phyloP scores from a whole-genome alignment of 2,329 filamentous ascomycete genomes.

The Sclerotinia nivalis region DNA sequence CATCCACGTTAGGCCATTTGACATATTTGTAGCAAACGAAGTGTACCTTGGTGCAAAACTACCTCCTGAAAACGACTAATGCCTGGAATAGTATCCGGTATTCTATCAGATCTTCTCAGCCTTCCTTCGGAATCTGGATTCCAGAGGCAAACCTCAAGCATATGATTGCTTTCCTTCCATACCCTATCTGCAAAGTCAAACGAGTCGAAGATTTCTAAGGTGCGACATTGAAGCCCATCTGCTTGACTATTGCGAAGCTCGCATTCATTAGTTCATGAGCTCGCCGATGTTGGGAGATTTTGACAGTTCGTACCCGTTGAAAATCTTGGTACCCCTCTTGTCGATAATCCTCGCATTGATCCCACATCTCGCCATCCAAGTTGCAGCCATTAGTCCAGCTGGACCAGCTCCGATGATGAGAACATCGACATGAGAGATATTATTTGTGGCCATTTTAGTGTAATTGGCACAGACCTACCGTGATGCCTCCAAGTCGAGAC shows the following conservation, averaged over 20 bases:
- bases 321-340: constrained; percentile 44
- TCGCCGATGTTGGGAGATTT: too few species aligned
- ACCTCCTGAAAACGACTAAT: constrained; percentile 65
- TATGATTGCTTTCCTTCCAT: constrained; percentile 67
- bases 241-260: constrained; percentile 52
- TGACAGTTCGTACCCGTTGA: constrained; percentile 27
- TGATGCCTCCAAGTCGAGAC: neutral
- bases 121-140: constrained; percentile 61
- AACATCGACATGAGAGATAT: constrained; percentile 44
- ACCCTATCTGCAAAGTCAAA: constrained; percentile 66
- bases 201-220: constrained; percentile 69
- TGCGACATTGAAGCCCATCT: constrained; percentile 61
- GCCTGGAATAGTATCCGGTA: constrained; percentile 62
- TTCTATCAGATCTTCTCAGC: constrained; percentile 59
- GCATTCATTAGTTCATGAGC: neutral
- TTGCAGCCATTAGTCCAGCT: constrained; percentile 50
- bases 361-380: constrained; percentile 51
- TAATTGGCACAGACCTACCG: neutral
- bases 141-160: constrained; percentile 64
- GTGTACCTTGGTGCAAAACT: constrained; percentile 65
- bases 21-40: neutral
- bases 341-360: constrained; percentile 53
- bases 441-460: neutral
- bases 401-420: constrained; percentile 54
- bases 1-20: neutral